Evolutionary conservation across 495 filamentous ascomycete species (phyloP).

Genomic region (Aspergillus coremiiformis): DNA sequence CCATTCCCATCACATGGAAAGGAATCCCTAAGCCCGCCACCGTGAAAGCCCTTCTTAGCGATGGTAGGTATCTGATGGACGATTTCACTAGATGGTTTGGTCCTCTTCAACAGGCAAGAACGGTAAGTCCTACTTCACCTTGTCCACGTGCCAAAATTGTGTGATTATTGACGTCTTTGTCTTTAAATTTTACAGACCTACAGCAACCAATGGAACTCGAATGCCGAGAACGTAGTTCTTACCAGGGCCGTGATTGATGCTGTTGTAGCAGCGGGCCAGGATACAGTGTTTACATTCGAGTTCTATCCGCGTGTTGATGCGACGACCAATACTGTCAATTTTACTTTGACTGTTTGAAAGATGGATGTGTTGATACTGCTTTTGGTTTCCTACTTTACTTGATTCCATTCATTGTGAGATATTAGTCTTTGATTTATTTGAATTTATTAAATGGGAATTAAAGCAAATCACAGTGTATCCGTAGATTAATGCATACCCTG

Average conservation of each 20-base stretch:
- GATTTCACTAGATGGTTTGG: conserved; percentile 52
- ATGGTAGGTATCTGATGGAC: conserved; percentile 47
- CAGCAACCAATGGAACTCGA: conserved; percentile 46
- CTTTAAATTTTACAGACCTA: conserved; percentile 30
- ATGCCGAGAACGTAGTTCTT: conserved; percentile 35
- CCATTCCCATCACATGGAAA: conserved; percentile 46
- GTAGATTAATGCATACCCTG: too few relatives aligned
- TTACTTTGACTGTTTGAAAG: conserved; percentile 36
- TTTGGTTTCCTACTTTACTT: too few relatives aligned
- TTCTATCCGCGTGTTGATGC: conserved; percentile 40
- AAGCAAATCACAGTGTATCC: too few relatives aligned
- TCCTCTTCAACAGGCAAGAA: conserved; percentile 44
- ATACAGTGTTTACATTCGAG: conserved; percentile 45
- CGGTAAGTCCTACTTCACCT: conserved; percentile 16
- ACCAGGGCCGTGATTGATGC: conserved; percentile 35
- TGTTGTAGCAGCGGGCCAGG: conserved; percentile 38
- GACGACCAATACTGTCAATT: conserved; percentile 36
- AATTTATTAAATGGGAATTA: too few relatives aligned
- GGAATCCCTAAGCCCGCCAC: conserved; percentile 43
- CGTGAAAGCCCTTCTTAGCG: conserved; percentile 44
- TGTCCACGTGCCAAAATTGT: neutral
- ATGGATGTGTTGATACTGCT: too few relatives aligned
- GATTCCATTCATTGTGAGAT: neutral
- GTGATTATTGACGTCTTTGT: neutral
- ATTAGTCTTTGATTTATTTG: too few relatives aligned